Base-by-base conservation (phyloP, 352 stramenopile genomes). In the Phytophthora tentaculata region DNA sequence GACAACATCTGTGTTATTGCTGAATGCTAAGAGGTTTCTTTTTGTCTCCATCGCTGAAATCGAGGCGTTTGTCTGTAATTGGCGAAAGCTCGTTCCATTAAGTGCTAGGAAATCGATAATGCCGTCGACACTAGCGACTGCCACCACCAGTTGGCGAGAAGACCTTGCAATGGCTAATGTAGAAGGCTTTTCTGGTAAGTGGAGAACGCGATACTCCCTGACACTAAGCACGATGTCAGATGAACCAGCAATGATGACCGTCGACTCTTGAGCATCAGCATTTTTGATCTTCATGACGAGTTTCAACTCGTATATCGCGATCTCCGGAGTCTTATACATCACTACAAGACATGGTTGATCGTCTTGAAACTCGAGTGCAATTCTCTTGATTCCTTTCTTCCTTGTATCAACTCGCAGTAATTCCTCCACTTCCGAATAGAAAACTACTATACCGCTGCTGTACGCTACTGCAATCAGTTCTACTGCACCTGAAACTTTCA, bases 1-100 rank as follows among this genome's bases (percentile, higher is more conserved):
- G 3, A 82, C 45, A 4, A 73, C 47, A 6, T 56, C 53, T 1
- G 71, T 76, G 6, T 57, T 67, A 50, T 82, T 80, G 10, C 45
- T 77, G 37, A 91, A 84, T 5, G 73, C 83, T 0, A 90, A 14
- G 0, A 84, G 29, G 45, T 83, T 78, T 3, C 81, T 67, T 10
- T 71, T 65, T 1, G 68, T 76, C n/a, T 73, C 72, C 32, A 91
- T 65, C 0, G 56, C 67, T 45, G 61, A 24, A 8, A 71, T 71
- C 9, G 56, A 50, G 4, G 77, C 43, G 5, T 67, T 58, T 10
- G 69, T 78, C 4, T 67, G 44, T 13, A 86, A 24, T 16, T 76
- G 63, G 19, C 81, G 79, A 5, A 91, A 55, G 28, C 64, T 57
- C 5, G 79, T 84, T 14, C 83, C 81, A 49, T 91, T 91, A 5